Evolutionary conservation across 371 early-diverging fungal species (phyloP), one percentile per base, ranked within the genome.

Genomic region (Mycotypha africana): DNA sequence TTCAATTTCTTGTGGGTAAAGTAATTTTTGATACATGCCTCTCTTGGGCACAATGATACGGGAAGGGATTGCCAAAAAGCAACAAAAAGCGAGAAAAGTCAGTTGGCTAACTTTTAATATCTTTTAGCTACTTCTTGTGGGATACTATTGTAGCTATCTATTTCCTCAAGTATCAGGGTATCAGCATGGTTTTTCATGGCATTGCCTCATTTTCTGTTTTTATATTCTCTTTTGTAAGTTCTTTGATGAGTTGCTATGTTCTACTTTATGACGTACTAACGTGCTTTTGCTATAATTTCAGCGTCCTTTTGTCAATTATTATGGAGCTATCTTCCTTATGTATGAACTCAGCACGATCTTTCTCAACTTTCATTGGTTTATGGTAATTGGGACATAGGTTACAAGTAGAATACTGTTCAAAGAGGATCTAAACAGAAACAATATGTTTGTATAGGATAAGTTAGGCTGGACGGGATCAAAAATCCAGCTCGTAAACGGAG

Each of bases 291-390:
- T 42, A 28, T 22, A 39, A 11, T 39, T 42, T 21, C 33, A 86
- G 82, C 72, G 79, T 38, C 96, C 96, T 9, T 90, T 92, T 53
- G 62, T 91, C 36, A 82, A 85, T 56, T 91, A 90, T 62, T 93
- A 86, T 57, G 96, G 91, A 14, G 78, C 89, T 11, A 79, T 84
- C 30, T 92, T 92, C 49, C 77, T 96, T 32, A 78, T 94, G 79
- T 93, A 86, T 63, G 96, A 96, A 65, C 67, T 90, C 26, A 87
- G 86, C 53, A 95, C 95, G 1, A 86, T 90, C 7, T 93, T 95
- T 59, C 78, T 96, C 37, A 94, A 96, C 67, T 74, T 87, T 51
- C 86, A 93, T 74, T 96, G 92, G 93, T 92, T 90, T 64, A 78
- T 88, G 81, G 78, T 75, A 71, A 49, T 20, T 23, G 26, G 14